These are phyloP conservation scores for Penicillium sp. DNA, from an alignment of 2,329 filamentous ascomycete genomes.

Conservation along the genomic window DNA sequence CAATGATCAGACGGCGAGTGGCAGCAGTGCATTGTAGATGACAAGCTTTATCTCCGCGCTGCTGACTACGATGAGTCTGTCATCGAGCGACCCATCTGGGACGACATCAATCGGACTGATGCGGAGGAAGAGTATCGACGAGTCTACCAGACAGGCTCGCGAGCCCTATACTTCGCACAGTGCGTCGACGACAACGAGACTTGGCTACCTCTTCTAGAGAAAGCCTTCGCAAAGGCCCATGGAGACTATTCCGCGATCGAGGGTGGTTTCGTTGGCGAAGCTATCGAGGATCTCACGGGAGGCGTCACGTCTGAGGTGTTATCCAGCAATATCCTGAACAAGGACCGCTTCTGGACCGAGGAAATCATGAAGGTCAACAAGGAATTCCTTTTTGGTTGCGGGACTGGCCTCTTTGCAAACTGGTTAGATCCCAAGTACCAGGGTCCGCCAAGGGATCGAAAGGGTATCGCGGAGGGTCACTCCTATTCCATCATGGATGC, in stretches of 20 bases:
- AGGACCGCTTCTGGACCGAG: conserved; percentile 79
- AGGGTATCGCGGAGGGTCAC: conserved; percentile 51
- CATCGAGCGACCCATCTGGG: conserved; percentile 70
- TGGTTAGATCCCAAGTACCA: conserved; percentile 42
- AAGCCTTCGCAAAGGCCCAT: conserved; percentile 82
- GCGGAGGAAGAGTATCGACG: conserved; percentile 70
- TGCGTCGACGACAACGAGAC: conserved; percentile 76
- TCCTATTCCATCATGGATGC: conserved; percentile 61
- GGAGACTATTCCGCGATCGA: conserved; percentile 75
- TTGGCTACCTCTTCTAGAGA: conserved; percentile 77
- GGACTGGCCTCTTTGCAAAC: conserved; percentile 48
- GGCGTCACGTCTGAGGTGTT: conserved; percentile 50
- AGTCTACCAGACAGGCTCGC: conserved; percentile 71
- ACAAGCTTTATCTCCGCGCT: conserved; percentile 81
- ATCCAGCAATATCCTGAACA: conserved; percentile 55
- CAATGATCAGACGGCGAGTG: conserved; percentile 69
- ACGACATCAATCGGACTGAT: conserved; percentile 72
- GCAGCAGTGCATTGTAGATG: conserved; percentile 88
- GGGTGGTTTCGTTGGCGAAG: conserved; percentile 69
- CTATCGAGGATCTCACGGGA: conserved; percentile 59
- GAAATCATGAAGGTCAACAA: conserved; percentile 78
- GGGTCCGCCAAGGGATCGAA: conserved; percentile 39
- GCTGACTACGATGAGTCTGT: conserved; percentile 79
- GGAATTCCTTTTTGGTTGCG: conserved; percentile 61
- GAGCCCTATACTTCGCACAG: conserved; percentile 75